These are phyloP conservation scores for Tolypocladium ovalisporum DNA, from an alignment of 2,329 filamentous ascomycete genomes.

Conservation along the genomic window DNA sequence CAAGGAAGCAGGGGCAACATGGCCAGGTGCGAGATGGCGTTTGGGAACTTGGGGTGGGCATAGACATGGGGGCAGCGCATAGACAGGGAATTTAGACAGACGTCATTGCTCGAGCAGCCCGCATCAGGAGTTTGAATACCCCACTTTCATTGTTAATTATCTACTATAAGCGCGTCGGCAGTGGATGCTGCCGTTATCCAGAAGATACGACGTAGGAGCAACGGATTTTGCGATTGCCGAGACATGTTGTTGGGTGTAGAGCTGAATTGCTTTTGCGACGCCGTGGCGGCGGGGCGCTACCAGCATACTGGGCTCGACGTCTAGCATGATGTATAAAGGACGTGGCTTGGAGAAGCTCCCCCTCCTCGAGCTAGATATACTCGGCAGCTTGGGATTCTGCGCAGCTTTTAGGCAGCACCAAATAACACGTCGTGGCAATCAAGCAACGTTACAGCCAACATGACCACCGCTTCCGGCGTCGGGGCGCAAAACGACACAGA, in stretches of 20 bases:
- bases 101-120: neutral
- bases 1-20: neutral
- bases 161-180: neutral
- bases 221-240: neutral
- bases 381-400: neutral
- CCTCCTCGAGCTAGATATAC: neutral
- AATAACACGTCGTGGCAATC: neutral
- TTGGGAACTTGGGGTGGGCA: neutral
- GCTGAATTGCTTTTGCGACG: neutral
- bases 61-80: neutral
- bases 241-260: neutral
- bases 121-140: neutral
- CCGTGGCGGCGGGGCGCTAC: neutral
- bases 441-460: neutral
- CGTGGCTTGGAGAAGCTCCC: neutral
- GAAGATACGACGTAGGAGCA: neutral
- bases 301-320: neutral
- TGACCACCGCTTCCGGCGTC: neutral
- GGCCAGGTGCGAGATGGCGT: neutral
- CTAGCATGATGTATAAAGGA: neutral
- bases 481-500: constrained; percentile 4
- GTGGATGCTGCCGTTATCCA: too few relatives aligned
- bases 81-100: neutral
- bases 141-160: neutral
- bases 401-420: neutral